phyloP scores from a whole-genome alignment of 2,329 filamentous ascomycete species.

The Verticillium tricorpus region DNA sequence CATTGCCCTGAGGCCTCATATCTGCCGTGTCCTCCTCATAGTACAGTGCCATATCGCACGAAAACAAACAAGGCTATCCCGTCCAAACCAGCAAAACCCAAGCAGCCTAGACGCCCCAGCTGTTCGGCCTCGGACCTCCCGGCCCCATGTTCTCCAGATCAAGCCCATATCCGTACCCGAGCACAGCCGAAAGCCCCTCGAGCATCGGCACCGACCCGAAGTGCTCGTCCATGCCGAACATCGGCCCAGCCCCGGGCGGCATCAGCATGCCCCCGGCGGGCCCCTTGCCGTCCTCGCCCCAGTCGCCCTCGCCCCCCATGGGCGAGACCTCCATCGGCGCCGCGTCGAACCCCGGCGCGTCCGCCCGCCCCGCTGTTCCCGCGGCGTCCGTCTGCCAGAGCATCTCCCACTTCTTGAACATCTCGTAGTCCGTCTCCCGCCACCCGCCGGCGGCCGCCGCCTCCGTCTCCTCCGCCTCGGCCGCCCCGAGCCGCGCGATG shows the following conservation, averaged over 20 bases:
- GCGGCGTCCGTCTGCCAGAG: slow-evolving; percentile 35
- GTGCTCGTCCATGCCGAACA: slow-evolving; percentile 30
- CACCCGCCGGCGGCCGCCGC: slow-evolving; percentile 10
- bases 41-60: background rate
- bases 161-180: slow-evolving; percentile 9
- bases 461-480: slow-evolving; percentile 31
- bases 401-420: slow-evolving; percentile 30
- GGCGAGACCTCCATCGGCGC: slow-evolving; percentile 19
- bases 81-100: background rate
- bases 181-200: slow-evolving; percentile 5
- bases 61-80: too few relatives aligned
- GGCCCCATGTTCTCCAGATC: slow-evolving; percentile 6
- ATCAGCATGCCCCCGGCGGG: slow-evolving; percentile 17
- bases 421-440: slow-evolving; percentile 37
- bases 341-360: slow-evolving; percentile 11
- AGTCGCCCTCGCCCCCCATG: slow-evolving; percentile 7
- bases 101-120: background rate
- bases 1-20: too few relatives aligned
- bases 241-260: slow-evolving; percentile 21
- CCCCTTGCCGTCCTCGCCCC: background rate
- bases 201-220: slow-evolving; percentile 28
- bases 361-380: slow-evolving; percentile 5
- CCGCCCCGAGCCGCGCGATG: slow-evolving; percentile 38
- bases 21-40: too few relatives aligned
- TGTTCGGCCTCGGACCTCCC: background rate